These are phyloP conservation scores for Knufia fluminis DNA, from an alignment of 2,329 filamentous ascomycete species.

Conservation along the genomic window DNA sequence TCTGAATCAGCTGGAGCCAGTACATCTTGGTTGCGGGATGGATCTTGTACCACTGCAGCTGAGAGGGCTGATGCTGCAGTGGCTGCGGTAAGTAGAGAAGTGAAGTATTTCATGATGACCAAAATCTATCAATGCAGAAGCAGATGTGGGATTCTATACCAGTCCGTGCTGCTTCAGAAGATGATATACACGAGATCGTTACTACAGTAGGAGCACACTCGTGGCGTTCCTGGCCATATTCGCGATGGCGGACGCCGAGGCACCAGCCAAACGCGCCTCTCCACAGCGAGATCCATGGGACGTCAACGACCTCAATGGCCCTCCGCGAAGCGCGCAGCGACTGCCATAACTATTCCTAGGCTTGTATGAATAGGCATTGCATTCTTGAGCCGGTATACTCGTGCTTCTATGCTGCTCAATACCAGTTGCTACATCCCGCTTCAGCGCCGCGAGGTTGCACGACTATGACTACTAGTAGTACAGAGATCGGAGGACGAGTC, in stretches of 20 bases:
- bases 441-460: too few relatives aligned
- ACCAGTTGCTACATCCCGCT: too few relatives aligned
- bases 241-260: constrained; percentile 1
- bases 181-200: neutral
- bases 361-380: neutral
- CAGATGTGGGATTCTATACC: neutral
- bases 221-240: too few relatives aligned
- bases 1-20: constrained; percentile 28
- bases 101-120: constrained; percentile 29
- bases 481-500: too few relatives aligned
- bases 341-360: too few relatives aligned
- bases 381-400: too few relatives aligned
- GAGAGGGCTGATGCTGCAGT: constrained; percentile 28
- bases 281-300: neutral
- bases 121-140: neutral
- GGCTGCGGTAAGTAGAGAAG: constrained; percentile 29
- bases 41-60: constrained; percentile 2
- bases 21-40: constrained; percentile 4
- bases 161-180: neutral
- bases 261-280: constrained; percentile 1
- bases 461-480: too few relatives aligned
- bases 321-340: too few relatives aligned
- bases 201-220: too few relatives aligned
- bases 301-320: too few relatives aligned
- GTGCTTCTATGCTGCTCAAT: too few relatives aligned